Conservation (phyloP, 2,329 filamentous ascomycete genomes). For the Colletotrichum siamense region DNA sequence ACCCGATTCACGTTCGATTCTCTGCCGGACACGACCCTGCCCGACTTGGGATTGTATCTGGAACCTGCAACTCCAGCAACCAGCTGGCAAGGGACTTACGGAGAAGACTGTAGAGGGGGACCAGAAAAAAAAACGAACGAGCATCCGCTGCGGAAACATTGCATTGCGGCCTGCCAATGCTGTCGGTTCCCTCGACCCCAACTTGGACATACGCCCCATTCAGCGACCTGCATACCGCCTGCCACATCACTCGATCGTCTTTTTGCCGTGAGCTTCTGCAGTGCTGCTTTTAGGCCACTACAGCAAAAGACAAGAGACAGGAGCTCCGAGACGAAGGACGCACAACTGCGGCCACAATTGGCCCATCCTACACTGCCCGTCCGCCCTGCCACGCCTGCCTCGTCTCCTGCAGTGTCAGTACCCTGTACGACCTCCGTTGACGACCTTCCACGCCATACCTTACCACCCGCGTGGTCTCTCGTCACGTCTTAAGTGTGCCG, state of each 20-base stretch:
- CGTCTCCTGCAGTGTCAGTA: slow-evolving; percentile 14
- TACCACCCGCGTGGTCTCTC: background rate
- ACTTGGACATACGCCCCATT: slow-evolving; percentile 41
- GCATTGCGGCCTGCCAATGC: slow-evolving; percentile 17
- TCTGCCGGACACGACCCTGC: slow-evolving; percentile 4
- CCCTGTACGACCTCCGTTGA: slow-evolving; percentile 9
- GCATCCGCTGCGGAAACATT: slow-evolving; percentile 10
- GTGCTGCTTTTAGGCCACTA: slow-evolving; percentile 41
- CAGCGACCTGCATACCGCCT: slow-evolving; percentile 51
- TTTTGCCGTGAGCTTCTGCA: slow-evolving; percentile 45
- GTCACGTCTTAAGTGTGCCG: slow-evolving; percentile 5
- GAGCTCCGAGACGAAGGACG: slow-evolving; percentile 11
- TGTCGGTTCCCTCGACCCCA: slow-evolving; percentile 30
- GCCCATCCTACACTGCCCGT: slow-evolving; percentile 13
- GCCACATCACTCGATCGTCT: slow-evolving; percentile 47
- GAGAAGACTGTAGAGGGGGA: background rate
- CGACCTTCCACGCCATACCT: background rate
- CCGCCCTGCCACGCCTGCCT: slow-evolving; percentile 15
- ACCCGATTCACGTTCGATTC: slow-evolving; percentile 9
- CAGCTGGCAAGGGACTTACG: background rate
- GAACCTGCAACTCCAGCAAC: background rate
- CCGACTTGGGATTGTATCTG: background rate
- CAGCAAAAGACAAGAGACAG: slow-evolving; percentile 27
- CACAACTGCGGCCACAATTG: slow-evolving; percentile 20
- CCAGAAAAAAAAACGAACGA: slow-evolving; percentile 6